A percentile compares a stretch with the other conserved stretches of the same genome.
Conservation (phyloP, 1,284 basidiomycete genomes). For the Sporisorium reilianum region DNA sequence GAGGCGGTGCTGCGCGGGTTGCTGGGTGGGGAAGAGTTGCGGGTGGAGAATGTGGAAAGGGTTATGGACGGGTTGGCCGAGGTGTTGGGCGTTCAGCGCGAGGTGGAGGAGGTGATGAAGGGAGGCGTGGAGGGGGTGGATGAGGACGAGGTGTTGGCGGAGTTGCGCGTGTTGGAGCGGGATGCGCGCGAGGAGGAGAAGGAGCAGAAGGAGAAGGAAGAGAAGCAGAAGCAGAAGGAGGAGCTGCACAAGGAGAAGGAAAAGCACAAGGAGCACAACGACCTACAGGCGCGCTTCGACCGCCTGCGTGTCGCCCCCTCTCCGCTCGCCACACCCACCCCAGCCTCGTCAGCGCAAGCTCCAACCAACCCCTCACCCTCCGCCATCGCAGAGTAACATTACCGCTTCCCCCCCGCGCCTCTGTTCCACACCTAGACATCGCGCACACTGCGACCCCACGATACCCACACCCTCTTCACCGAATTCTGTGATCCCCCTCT, state of each 20-base stretch:
- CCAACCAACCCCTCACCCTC: background rate
- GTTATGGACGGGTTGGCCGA: constrained; percentile 13
- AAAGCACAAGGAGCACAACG: constrained; percentile 14
- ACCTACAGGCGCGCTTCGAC: constrained; percentile 18
- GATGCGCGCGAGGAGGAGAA: constrained; percentile 28
- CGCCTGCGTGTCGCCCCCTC: constrained; percentile 5
- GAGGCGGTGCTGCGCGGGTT: constrained; percentile 80
- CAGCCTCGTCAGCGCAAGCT: no score
- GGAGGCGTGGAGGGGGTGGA: constrained; percentile 9
- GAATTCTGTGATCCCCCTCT: no score
- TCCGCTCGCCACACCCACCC: no score
- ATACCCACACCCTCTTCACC: no score
- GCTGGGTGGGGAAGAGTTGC: constrained; percentile 81
- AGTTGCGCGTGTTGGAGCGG: constrained; percentile 13
- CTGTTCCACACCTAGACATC: no score
- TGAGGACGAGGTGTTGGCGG: constrained; percentile 31
- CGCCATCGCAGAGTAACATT: constrained; percentile 7
- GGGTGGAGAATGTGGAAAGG: constrained; percentile 7
- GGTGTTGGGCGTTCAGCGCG: constrained; percentile 7
- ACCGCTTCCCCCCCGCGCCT: no score
- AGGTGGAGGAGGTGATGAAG: constrained; percentile 10
- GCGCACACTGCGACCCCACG: no score
- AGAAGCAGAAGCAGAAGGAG: constrained; percentile 6
- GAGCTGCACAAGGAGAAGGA: constrained; percentile 6
- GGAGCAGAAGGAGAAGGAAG: constrained; percentile 4